Evolutionary conservation across 768 basidiomycete species (phyloP).

Genomic region (Lentinula boryana): DNA sequence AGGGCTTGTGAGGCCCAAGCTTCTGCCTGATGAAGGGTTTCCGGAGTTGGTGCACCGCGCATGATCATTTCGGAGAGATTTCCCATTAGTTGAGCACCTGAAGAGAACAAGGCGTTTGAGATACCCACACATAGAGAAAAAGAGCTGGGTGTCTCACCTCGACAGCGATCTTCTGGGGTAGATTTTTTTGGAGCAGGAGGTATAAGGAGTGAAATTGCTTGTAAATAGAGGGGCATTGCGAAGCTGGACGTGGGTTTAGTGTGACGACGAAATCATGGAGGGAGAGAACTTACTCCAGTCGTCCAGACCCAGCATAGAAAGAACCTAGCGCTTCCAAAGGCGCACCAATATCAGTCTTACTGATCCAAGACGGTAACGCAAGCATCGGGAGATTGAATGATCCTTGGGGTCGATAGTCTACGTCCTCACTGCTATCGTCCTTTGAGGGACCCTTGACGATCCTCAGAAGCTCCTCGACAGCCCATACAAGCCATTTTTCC

Average conservation of each 20-base stretch:
- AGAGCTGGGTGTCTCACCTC: conserved; percentile 32
- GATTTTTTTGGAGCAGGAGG: conserved; percentile 34
- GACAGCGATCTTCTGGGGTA: conserved; percentile 47
- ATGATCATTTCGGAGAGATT: conserved; percentile 39
- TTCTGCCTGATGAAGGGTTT: conserved; percentile 43
- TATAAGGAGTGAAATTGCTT: conserved; percentile 56
- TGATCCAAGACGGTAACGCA: conserved; percentile 55
- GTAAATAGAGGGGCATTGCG: conserved; percentile 60
- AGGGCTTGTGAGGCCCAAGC: conserved; percentile 54
- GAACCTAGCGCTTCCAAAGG: conserved; percentile 63
- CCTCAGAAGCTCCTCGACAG: conserved; percentile 37
- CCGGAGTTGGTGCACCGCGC: conserved; percentile 21
- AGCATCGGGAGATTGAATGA: conserved; percentile 41
- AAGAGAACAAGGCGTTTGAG: not conserved
- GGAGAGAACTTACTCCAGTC: conserved; percentile 41
- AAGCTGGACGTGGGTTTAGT: conserved; percentile 31
- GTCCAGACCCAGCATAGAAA: conserved; percentile 52
- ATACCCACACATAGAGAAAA: not conserved
- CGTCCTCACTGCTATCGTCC: not conserved
- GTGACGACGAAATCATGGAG: not conserved
- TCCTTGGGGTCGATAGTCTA: not conserved
- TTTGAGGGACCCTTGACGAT: conserved; percentile 19
- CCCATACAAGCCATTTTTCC: conserved; percentile 35
- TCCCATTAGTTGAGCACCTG: conserved; percentile 43
- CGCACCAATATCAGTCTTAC: conserved; percentile 54